A percentile compares a stretch with the other conserved stretches of the same genome.
phyloP scores from a whole-genome alignment of 176 grass and related monocot species.

The Aegilops longissima region DNA sequence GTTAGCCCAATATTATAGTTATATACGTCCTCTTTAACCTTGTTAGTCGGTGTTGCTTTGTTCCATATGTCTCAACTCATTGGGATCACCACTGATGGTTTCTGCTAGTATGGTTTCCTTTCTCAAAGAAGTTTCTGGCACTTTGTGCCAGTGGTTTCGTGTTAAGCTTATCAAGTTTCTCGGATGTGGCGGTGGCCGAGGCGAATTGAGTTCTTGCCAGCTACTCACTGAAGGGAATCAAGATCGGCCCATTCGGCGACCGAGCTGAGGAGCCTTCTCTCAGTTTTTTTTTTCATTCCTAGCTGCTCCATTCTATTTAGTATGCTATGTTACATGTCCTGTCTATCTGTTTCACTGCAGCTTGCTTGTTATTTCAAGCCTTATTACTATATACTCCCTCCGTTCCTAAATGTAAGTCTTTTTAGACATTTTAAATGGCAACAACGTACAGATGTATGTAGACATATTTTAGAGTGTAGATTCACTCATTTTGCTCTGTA shows the following conservation, averaged over 20 bases:
- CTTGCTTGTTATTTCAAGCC: background rate
- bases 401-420: too few species aligned
- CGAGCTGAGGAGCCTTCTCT: background rate
- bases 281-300: background rate
- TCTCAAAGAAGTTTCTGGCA: background rate
- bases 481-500: too few species aligned
- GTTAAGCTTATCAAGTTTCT: background rate
- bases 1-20: slow-evolving; percentile 26
- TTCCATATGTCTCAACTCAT: slow-evolving; percentile 29
- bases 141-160: background rate
- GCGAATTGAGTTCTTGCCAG: background rate
- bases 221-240: background rate
- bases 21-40: slow-evolving; percentile 10
- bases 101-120: background rate
- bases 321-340: background rate
- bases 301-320: background rate
- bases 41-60: slow-evolving; percentile 23
- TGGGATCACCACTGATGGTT: slow-evolving; percentile 19
- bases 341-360: background rate
- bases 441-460: too few species aligned
- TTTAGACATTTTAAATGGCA: too few species aligned
- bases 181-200: background rate
- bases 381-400: background rate
- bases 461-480: too few species aligned
- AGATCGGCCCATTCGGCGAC: background rate